Base-by-base conservation (phyloP, 78 protist species). In the Dictyostelium firmibasis region DNA sequence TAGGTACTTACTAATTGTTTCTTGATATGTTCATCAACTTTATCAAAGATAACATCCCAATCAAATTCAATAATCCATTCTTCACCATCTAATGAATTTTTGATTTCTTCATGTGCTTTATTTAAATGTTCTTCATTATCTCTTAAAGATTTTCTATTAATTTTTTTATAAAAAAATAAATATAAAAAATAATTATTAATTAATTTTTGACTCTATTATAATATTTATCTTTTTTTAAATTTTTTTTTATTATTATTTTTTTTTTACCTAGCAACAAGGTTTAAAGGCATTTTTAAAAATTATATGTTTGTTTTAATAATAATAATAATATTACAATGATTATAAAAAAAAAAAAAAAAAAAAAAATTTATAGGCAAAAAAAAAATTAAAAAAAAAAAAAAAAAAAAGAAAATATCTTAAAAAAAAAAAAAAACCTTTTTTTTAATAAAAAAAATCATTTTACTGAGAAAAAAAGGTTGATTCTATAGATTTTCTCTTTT, bases 61-160 rank as follows among this genome's bases (percentile, higher is more conserved):
- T 87, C 93, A 62, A 87, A 53, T 41, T 87, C 85, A 6, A 87
- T 47, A 4, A 47, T 16, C 93, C 93, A 87, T 31, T 87, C 93
- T 7, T 29, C 86, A 64, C 93, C 93, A 67, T 23, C n/a, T 5
- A 78, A 31, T 16, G 77, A 1, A 13, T 7, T 29, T 78, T 87
- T 87, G 36, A 87, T 78, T 31, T 13, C 27, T 36, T 87, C 93
- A 1, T 57, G 25, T 33, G 93, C 76, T 33, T 36, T n/a, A 13
- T 35, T 41, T 9, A 87, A 74, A 38, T 78, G 77, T 78, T 87
- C 93, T 78, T 87, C 79, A 60, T 87, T 77, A 43, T 87, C 93
- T 36, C 84, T 23, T 36, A 87, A 50, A 3, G 85, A 78, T 64
- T 87, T 87, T 62, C 85, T 74, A n/a, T n/a, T n/a, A n/a, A n/a